Base-by-base conservation (phyloP, 2,329 filamentous ascomycete species). In the Huntiella moniliformis region DNA sequence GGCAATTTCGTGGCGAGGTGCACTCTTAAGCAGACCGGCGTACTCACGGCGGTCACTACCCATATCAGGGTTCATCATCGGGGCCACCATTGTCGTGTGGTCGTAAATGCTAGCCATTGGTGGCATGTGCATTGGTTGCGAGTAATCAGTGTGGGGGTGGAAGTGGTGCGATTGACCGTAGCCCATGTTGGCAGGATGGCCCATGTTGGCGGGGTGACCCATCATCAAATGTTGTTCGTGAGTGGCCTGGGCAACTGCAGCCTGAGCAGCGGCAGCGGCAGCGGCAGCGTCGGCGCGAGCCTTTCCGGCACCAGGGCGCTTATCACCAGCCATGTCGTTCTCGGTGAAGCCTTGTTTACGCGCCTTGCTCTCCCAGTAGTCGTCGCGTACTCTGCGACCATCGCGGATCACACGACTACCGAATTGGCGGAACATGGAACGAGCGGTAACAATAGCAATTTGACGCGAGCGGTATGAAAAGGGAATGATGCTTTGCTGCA, bases 361-460 rank as follows among this genome's bases (percentile, higher is more conserved):
- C 5, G 91, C 91, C 63, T 96, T 96, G 57, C 80, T 83, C 62
- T 96, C 91, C 91, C 91, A 98, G 63, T 98, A 98, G 60, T 98
- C 91, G 62, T 98, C 91, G 42, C 91, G 79, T 37, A 98, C 91
- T 48, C 91, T 73, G 51, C 88, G 74, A 32, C 91, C 91, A 56
- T 87, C 83, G 33, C 82, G 77, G 52, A 98, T 91, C 44, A 98
- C 81, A 52, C 91, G 75, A 61, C 87, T 95, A 42, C 91, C 91
- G 61, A 98, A 98, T 60, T 98, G 91, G 38, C 91, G 79, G 62
- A 96, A 98, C 91, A 98, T 98, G 54, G 88, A 96, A 52, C 85
- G 78, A 28, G 91, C 91, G 1, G 91, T 96, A 38, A 98, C 91
- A 51, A 98, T 95, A 44, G 91, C 91, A 54, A 98, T 98, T 63